Evolutionary conservation across 2,329 filamentous ascomycete genomes (phyloP).

Genomic region (Xylaria sp.): DNA sequence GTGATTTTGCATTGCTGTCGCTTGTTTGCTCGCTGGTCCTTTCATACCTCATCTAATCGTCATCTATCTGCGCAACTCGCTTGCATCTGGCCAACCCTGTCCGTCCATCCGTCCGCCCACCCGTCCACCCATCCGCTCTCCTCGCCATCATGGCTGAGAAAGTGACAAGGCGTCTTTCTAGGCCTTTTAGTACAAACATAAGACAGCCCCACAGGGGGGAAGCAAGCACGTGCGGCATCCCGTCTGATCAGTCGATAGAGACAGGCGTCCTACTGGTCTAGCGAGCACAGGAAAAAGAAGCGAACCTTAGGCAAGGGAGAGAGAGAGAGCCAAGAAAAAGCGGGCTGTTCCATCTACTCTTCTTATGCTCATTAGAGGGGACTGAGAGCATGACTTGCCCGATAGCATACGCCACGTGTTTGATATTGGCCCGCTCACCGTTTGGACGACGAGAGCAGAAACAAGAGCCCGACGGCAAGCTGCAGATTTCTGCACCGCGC

Average conservation of each 20-base stretch:
- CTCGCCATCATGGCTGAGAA: conserved; percentile 6
- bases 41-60: neutral
- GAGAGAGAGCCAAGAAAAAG: conserved; percentile 12
- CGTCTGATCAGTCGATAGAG: conserved; percentile 30
- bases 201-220: conserved; percentile 23
- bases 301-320: too few species aligned
- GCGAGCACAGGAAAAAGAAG: conserved; percentile 3
- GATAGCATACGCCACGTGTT: conserved; percentile 29
- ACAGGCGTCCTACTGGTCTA: neutral
- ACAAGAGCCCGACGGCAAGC: conserved; percentile 21
- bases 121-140: too few species aligned
- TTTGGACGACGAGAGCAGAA: neutral
- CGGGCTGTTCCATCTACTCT: neutral
- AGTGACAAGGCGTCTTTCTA: neutral
- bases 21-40: conserved; percentile 8
- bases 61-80: neutral
- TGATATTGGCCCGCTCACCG: conserved; percentile 5
- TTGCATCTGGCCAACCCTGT: neutral
- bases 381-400: conserved; percentile 12
- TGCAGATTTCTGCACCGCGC: conserved; percentile 9
- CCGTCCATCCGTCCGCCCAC: neutral
- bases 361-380: neutral
- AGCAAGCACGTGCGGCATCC: conserved; percentile 21
- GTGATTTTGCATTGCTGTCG: neutral
- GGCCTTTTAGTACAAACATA: conserved; percentile 30